Conservation (phyloP, 176 grass and related monocot species). For the Musa beccarii region DNA sequence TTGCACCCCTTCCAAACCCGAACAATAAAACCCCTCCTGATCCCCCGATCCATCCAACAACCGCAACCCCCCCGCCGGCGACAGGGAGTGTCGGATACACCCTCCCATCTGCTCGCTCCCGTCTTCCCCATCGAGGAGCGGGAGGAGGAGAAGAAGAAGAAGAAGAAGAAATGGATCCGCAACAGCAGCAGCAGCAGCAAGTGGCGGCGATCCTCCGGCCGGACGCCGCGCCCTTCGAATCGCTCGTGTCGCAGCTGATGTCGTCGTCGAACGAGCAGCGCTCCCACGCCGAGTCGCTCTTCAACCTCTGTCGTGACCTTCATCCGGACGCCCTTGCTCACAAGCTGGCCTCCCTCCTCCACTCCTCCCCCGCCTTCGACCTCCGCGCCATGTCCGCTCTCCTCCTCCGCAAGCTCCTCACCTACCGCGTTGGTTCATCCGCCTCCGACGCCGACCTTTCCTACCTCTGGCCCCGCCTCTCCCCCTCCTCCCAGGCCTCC, state of each 20-base stretch:
- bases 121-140: neutral
- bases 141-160: neutral
- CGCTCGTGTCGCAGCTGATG: slow-evolving; percentile 65
- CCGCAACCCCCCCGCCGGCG: neutral
- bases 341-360: slow-evolving; percentile 53
- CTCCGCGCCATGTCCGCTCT: slow-evolving; percentile 62
- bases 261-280: slow-evolving; percentile 85
- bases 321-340: slow-evolving; percentile 70
- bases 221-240: slow-evolving; percentile 35
- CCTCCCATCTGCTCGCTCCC: neutral
- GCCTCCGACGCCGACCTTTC: slow-evolving; percentile 2
- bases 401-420: slow-evolving; percentile 59
- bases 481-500: slow-evolving; percentile 35
- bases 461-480: slow-evolving; percentile 62
- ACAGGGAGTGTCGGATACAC: neutral
- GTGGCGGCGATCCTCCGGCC: neutral
- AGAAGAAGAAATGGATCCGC: neutral
- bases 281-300: slow-evolving; percentile 69
- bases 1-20: neutral
- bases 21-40: neutral
- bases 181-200: slow-evolving; percentile 19
- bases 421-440: neutral
- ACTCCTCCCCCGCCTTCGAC: slow-evolving; percentile 33
- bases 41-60: neutral
- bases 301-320: slow-evolving; percentile 61